Percentiles rank a stretch among this genome's conserved stretches.
Evolutionary conservation across 1,139 yeast species (phyloP).

Genomic region (Scheffersomyces titani): DNA sequence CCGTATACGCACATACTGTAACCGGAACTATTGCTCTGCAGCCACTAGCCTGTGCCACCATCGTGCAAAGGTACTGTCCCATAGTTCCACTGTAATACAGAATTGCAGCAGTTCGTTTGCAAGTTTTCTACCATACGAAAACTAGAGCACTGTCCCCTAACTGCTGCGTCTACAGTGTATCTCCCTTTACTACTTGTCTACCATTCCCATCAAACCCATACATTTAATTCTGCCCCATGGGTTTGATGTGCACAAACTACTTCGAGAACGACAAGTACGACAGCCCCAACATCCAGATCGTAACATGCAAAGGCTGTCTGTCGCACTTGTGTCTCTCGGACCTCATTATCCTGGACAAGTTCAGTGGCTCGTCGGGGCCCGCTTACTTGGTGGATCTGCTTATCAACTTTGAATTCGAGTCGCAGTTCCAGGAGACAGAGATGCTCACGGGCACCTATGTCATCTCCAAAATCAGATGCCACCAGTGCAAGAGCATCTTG

Average conservation of each 20-base stretch:
- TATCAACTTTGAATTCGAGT: constrained; percentile 41
- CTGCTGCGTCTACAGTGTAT: too few relatives aligned
- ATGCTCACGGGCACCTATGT: constrained; percentile 76
- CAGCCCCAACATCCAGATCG: constrained; percentile 38
- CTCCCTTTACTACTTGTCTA: background rate
- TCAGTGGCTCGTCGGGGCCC: constrained; percentile 53
- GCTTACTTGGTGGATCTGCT: constrained; percentile 54
- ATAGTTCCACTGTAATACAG: background rate
- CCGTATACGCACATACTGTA: background rate
- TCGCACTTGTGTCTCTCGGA: constrained; percentile 52
- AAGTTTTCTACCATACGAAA: background rate
- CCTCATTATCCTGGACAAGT: constrained; percentile 50
- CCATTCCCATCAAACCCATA: background rate
- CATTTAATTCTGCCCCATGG: constrained; percentile 27
- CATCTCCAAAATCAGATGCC: constrained; percentile 65
- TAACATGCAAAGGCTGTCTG: constrained; percentile 53
- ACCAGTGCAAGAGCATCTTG: constrained; percentile 58
- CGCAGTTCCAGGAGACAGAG: constrained; percentile 32
- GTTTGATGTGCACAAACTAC: constrained; percentile 39
- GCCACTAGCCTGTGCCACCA: background rate
- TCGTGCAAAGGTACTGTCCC: background rate
- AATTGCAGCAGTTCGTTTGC: background rate
- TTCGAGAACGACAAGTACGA: constrained; percentile 38
- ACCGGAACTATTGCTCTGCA: background rate
- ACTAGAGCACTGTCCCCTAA: background rate